Evolutionary conservation across 2,329 filamentous ascomycete genomes (phyloP).

Genomic region (Colletotrichum theobromicola): DNA sequence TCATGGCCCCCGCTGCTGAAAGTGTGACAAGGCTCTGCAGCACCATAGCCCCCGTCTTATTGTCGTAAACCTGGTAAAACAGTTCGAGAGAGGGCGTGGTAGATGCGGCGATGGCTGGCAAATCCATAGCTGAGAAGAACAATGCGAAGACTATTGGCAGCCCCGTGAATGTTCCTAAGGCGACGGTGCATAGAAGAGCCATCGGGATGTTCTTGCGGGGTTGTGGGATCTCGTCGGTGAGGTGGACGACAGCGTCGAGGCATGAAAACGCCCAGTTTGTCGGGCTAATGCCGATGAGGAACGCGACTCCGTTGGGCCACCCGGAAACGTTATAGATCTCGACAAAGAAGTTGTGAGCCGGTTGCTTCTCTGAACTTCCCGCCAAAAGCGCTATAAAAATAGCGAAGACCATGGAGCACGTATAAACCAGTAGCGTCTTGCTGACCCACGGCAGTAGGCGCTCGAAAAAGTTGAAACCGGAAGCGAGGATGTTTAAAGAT

Average conservation of each 20-base stretch:
- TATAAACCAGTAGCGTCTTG: neutral
- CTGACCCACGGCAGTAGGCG: neutral
- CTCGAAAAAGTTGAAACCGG: neutral
- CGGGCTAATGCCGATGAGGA: neutral
- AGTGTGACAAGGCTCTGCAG: neutral
- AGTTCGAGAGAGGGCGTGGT: neutral
- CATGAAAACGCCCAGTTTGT: neutral
- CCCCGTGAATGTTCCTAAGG: neutral
- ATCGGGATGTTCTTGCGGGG: neutral
- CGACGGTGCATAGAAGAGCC: neutral
- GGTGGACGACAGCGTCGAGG: neutral
- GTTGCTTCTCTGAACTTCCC: neutral
- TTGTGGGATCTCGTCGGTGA: neutral
- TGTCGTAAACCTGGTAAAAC: neutral
- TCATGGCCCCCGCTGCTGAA: neutral
- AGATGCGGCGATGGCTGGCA: neutral
- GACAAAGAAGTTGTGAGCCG: neutral
- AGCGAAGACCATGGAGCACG: neutral
- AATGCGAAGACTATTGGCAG: neutral
- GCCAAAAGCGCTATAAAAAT: neutral
- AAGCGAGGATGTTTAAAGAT: neutral
- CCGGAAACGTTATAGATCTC: neutral
- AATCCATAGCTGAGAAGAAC: neutral
- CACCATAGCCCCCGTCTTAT: neutral
- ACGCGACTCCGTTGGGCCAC: neutral